Conservation (phyloP, 176 grass and related monocot species). For the Hsuehochloa calcarea region DNA sequence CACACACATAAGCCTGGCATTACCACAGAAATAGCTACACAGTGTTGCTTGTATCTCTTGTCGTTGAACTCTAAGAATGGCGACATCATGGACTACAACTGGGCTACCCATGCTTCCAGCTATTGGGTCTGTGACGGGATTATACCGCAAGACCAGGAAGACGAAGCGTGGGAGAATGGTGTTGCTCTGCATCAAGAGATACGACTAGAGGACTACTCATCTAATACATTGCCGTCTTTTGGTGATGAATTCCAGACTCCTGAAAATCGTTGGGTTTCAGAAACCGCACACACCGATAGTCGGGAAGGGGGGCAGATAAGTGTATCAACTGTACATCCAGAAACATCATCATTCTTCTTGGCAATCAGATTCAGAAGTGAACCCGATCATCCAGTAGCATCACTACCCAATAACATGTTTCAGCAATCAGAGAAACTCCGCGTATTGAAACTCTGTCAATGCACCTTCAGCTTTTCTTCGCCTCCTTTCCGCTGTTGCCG, state of each 20-base stretch:
- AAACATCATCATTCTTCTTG: background rate
- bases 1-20: background rate
- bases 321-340: background rate
- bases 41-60: background rate
- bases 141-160: too few species aligned
- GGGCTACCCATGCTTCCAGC: too few species aligned
- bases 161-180: background rate
- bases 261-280: background rate
- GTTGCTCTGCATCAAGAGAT: background rate
- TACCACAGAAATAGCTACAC: background rate
- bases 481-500: background rate
- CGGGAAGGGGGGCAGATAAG: too few species aligned
- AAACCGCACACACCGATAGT: too few species aligned
- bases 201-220: background rate
- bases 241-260: fast-evolving
- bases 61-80: too few species aligned
- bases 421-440: background rate
- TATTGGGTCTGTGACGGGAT: too few species aligned
- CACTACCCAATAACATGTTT: background rate
- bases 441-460: background rate
- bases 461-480: background rate
- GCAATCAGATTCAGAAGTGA: fast-evolving
- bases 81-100: too few species aligned
- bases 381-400: fast-evolving
- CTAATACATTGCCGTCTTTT: fast-evolving